Evolutionary conservation across 352 stramenopile species (phyloP).

Genomic region (Halophytophthora batemanensis): DNA sequence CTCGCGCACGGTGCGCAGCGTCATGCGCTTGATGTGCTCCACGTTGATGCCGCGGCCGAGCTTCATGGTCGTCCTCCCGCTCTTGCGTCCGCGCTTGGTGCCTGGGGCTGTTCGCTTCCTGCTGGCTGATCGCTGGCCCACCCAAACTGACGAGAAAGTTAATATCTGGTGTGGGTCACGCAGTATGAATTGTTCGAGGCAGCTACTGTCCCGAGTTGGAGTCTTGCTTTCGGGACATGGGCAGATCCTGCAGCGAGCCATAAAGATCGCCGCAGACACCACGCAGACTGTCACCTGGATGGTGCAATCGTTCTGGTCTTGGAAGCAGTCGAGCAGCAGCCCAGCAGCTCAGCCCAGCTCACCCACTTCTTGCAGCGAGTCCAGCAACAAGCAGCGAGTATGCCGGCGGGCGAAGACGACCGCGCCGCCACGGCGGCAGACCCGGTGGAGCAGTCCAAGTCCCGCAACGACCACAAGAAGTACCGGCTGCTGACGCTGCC

Average conservation of each 20-base stretch:
- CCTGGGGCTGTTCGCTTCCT: slow-evolving; percentile 1
- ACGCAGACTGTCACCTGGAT: too few species aligned
- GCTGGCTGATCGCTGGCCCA: neutral
- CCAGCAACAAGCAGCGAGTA: slow-evolving; percentile 6
- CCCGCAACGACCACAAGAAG: slow-evolving; percentile 78
- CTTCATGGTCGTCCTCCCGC: slow-evolving; percentile 52
- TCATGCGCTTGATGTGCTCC: slow-evolving; percentile 91
- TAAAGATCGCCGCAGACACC: too few species aligned
- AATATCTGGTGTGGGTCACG: too few species aligned
- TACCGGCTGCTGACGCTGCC: slow-evolving; percentile 78
- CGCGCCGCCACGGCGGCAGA: slow-evolving; percentile 18
- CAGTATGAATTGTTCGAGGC: too few species aligned
- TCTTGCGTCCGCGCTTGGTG: slow-evolving; percentile 14
- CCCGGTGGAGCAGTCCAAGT: slow-evolving; percentile 64
- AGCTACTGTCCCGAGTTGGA: too few species aligned
- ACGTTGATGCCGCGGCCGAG: slow-evolving; percentile 73
- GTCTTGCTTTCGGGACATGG: too few species aligned
- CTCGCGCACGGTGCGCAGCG: slow-evolving; percentile 79
- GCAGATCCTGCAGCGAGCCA: too few species aligned
- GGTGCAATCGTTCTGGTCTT: too few species aligned
- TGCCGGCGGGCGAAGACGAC: slow-evolving; percentile 2
- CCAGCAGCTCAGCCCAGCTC: too few species aligned
- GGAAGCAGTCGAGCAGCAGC: too few species aligned
- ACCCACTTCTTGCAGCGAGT: neutral
- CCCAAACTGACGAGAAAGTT: too few species aligned